phyloP scores from a whole-genome alignment of 345 rosid species.

The Camelina laxa region DNA sequence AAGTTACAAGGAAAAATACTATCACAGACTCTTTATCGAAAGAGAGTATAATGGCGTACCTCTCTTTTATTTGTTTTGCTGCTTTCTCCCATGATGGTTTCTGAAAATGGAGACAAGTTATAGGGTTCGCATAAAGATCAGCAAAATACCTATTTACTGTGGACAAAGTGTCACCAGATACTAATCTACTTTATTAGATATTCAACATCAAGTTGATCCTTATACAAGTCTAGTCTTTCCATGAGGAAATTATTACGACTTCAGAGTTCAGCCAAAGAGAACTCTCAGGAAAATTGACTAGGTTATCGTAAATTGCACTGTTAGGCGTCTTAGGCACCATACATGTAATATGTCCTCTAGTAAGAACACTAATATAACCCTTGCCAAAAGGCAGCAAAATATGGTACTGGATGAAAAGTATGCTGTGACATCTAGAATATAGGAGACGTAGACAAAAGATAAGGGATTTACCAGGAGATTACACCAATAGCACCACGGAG shows the following conservation, averaged over 20 bases:
- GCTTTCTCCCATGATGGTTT: conserved; percentile 99
- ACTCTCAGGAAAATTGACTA: conserved; percentile 21
- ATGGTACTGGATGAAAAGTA: conserved; percentile 18
- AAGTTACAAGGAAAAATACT: conserved; percentile 23
- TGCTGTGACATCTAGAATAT: conserved; percentile 19
- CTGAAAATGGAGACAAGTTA: conserved; percentile 54
- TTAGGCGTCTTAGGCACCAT: conserved; percentile 19
- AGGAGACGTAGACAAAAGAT: conserved; percentile 25
- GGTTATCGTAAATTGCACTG: conserved; percentile 12
- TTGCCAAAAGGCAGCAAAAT: conserved; percentile 20
- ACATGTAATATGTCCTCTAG: conserved; percentile 13
- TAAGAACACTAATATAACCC: conserved; percentile 16
- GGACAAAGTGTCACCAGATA: conserved; percentile 17
- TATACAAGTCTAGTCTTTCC: conserved; percentile 11
- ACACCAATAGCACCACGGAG: conserved; percentile 99
- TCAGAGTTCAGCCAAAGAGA: conserved; percentile 32
- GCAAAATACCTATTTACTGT: background rate
- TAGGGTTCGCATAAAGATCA: background rate
- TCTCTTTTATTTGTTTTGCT: conserved; percentile 77
- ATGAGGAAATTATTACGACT: conserved; percentile 6
- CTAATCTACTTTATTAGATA: conserved; percentile 6
- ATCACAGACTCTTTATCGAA: conserved; percentile 5
- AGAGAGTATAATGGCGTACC: conserved; percentile 50
- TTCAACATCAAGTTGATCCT: conserved; percentile 17
- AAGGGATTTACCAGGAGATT: conserved; percentile 76